These are phyloP conservation scores for Penicillium psychrosexuale DNA, from an alignment of 2,329 filamentous ascomycete species.

Conservation along the genomic window DNA sequence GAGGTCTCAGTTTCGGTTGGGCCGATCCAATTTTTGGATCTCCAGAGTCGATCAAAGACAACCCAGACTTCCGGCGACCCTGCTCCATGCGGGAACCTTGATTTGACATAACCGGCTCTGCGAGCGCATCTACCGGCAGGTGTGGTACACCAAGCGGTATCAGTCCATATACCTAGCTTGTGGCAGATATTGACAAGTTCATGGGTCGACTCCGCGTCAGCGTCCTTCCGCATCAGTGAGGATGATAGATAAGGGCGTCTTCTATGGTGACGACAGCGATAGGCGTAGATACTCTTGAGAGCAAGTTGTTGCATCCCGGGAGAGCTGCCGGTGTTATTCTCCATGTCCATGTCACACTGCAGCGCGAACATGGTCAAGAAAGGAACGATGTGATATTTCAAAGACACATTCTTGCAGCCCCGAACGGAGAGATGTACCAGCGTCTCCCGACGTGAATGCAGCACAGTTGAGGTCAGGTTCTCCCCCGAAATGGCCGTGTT, in stretches of 20 bases:
- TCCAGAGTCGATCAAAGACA: constrained; percentile 60
- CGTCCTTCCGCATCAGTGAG: constrained; percentile 55
- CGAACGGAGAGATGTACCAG: constrained; percentile 59
- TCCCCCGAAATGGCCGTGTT: constrained; percentile 60
- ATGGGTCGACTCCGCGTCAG: constrained; percentile 59
- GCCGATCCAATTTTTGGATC: constrained; percentile 58
- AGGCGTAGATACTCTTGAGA: constrained; percentile 59
- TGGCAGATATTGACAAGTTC: constrained; percentile 59
- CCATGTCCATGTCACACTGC: constrained; percentile 46
- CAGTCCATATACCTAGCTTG: constrained; percentile 58
- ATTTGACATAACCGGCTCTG: constrained; percentile 55
- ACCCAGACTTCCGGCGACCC: constrained; percentile 59
- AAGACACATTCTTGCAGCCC: constrained; percentile 62
- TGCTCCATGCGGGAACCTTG: constrained; percentile 48
- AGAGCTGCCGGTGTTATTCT: constrained; percentile 35
- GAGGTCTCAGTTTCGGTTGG: constrained; percentile 30
- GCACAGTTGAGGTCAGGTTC: constrained; percentile 54
- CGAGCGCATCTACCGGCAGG: constrained; percentile 56
- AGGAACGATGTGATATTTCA: constrained; percentile 63
- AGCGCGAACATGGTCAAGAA: constrained; percentile 52
- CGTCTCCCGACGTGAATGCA: constrained; percentile 53
- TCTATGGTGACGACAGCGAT: constrained; percentile 61
- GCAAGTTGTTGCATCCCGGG: constrained; percentile 44
- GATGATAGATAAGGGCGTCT: constrained; percentile 58
- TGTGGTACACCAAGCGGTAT: constrained; percentile 60